Evolutionary conservation across 2,329 filamentous ascomycete species (phyloP), one percentile per base, ranked within the genome.

Genomic region (Diaporthe caulivora): DNA sequence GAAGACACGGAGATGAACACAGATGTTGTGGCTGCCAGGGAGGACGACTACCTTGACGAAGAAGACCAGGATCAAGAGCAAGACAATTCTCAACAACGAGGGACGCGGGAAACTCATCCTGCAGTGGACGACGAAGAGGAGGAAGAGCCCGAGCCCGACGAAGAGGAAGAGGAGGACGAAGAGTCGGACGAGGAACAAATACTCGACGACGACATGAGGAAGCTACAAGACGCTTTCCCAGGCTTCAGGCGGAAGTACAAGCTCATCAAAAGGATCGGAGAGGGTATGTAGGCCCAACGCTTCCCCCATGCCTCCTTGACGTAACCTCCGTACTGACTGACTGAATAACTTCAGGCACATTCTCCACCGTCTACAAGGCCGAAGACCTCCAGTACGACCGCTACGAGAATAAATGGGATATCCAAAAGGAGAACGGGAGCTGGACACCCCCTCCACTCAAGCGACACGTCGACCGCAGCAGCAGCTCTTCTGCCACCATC

Each of bases 281-380:
- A 99, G 89, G 97, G 95, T 95, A 84, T 72, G 80, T 78, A 3
- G 15, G 10, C 3, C 13, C 62, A 26, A 9, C 26, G 8, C 21
- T 13, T 13, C 21, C 3, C 4, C 13, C 37, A 40, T 40, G n/a
- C 15, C 11, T 6, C 8, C 21, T 24, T 54, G 31, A 21, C 42
- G 13, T 18, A 1, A 55, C 11, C 57, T 70, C 37, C 21, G 17
- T 15, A n/a, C 29, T 65, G 8, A 54, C 53, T 37, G 75, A 79
- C 21, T 68, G 78, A 17, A 18, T 49, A 24, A n/a, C n/a, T 47
- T 11, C 77, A 98, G 95, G 97, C 73, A 99, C 97, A 1, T 99
- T 99, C 81, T 98, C 97, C 0, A 98, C 97, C 2, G 97, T 99
- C 17, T 99, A 99, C 88, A 99, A 99, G 83, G 97, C 97, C 26